A percentile compares a stretch with the other conserved stretches of the same genome.
phyloP scores from a whole-genome alignment of 352 stramenopile species.

The Phytophthora melonis region DNA sequence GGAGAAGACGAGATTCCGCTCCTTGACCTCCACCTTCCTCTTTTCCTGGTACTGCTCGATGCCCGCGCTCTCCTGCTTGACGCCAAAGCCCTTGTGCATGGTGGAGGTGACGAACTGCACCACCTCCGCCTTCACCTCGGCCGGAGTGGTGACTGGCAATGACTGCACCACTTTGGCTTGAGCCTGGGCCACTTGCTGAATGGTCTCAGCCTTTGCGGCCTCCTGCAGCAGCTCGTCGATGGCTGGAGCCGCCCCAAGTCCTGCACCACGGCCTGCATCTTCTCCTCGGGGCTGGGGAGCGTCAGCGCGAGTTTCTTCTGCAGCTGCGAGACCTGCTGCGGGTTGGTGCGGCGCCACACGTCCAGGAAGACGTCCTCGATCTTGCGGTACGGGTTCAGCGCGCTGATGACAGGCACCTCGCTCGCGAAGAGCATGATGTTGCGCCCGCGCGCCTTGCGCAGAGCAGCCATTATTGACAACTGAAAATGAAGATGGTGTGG shows the following conservation, averaged over 20 bases:
- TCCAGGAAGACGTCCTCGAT: conserved; percentile 87
- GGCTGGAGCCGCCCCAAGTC: conserved; percentile 58
- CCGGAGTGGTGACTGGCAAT: conserved; percentile 59
- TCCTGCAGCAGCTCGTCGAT: conserved; percentile 71
- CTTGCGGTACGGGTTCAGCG: conserved; percentile 83
- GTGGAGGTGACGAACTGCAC: conserved; percentile 79
- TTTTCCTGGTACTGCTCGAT: conserved; percentile 78
- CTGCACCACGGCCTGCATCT: conserved; percentile 64
- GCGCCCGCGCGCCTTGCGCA: conserved; percentile 28
- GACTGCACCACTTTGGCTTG: conserved; percentile 56
- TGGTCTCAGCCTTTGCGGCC: conserved; percentile 56
- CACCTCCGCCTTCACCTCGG: conserved; percentile 65
- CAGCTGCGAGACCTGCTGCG: conserved; percentile 61
- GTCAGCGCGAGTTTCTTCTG: conserved; percentile 55
- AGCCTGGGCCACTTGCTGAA: conserved; percentile 47
- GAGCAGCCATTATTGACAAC: conserved; percentile 12
- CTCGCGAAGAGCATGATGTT: conserved; percentile 88
- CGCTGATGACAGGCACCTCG: conserved; percentile 86
- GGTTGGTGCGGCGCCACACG: conserved; percentile 84
- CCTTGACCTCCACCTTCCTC: conserved; percentile 62
- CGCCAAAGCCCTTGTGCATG: conserved; percentile 85
- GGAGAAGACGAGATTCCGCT: conserved; percentile 80
- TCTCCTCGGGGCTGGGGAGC: conserved; percentile 60
- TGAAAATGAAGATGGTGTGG: conserved; percentile 5
- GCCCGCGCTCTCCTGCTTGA: conserved; percentile 66